Evolutionary conservation across 75 land plant genomes (phyloP).

Genomic region (Selaginella moellendorffii): DNA sequence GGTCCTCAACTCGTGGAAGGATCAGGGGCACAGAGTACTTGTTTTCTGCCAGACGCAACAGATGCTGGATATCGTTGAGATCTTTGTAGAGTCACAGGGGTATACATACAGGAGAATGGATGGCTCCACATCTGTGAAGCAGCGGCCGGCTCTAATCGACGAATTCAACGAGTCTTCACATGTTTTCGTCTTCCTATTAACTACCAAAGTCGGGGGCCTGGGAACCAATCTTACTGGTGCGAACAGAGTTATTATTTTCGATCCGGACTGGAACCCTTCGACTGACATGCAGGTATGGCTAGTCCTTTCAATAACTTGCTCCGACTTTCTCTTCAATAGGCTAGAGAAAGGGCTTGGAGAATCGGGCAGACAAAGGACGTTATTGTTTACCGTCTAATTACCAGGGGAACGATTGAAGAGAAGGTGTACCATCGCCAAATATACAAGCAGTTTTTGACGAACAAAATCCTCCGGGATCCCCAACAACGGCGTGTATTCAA

Average conservation of each 20-base stretch:
- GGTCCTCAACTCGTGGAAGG: conserved; percentile 77
- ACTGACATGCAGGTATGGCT: conserved; percentile 99
- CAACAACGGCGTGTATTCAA: conserved; percentile 83
- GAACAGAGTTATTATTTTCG: conserved; percentile 81
- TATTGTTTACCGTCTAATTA: conserved; percentile 78
- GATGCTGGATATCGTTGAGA: conserved; percentile 92
- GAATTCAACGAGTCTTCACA: conserved; percentile 78
- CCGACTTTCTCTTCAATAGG: too few relatives aligned
- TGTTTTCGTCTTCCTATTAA: conserved; percentile 77
- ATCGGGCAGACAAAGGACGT: conserved; percentile 92
- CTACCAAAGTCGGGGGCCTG: conserved; percentile 91
- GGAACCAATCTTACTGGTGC: conserved; percentile 93
- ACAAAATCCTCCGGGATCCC: conserved; percentile 82
- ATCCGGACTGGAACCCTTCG: conserved; percentile 99
- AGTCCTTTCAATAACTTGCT: too few relatives aligned
- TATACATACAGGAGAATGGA: conserved; percentile 90
- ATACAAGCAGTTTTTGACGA: conserved; percentile 89
- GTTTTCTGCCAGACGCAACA: conserved; percentile 93
- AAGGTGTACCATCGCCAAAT: conserved; percentile 95
- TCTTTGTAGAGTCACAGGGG: conserved; percentile 29
- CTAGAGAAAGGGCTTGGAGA: conserved; percentile 98
- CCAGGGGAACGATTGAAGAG: conserved; percentile 94
- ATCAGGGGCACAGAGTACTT: conserved; percentile 84
- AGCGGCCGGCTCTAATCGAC: conserved; percentile 76
- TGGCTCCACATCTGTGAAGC: conserved; percentile 78